phyloP scores from a whole-genome alignment of 805 yeast genomes.

The Monosporozyma yasuniensis region DNA sequence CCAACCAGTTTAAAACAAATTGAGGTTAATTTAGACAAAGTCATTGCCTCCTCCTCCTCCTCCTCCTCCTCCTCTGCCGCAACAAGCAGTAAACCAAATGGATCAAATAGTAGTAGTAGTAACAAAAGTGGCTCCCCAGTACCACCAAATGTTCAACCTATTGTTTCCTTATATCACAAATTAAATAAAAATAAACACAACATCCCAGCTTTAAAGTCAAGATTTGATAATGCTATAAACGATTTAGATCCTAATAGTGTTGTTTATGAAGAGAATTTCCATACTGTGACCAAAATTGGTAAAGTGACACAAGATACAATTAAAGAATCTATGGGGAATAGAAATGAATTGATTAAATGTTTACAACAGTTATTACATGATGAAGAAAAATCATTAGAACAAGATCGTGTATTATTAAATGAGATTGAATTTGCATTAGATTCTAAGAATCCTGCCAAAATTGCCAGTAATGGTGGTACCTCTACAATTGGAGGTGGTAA shows the following conservation, averaged over 20 bases:
- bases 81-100: background rate
- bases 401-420: conserved; percentile 21
- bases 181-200: conserved; percentile 18
- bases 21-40: conserved; percentile 13
- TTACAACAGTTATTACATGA: conserved; percentile 21
- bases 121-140: background rate
- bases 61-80: background rate
- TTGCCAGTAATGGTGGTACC: background rate
- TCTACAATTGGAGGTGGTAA: background rate
- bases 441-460: conserved; percentile 19
- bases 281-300: conserved; percentile 28
- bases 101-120: background rate
- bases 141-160: conserved; percentile 28
- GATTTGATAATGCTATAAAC: conserved; percentile 23
- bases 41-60: background rate
- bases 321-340: conserved; percentile 21
- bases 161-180: conserved; percentile 19
- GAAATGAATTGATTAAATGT: conserved; percentile 22
- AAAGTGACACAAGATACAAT: conserved; percentile 23
- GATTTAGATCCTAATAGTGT: conserved; percentile 23
- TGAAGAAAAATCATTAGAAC: conserved; percentile 20
- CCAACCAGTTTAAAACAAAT: conserved; percentile 20
- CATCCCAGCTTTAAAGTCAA: conserved; percentile 17
- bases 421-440: conserved; percentile 21
- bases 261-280: conserved; percentile 23